phyloP scores from a whole-genome alignment of 371 early-diverging fungal species.

The Spiromyces aspiralis region DNA sequence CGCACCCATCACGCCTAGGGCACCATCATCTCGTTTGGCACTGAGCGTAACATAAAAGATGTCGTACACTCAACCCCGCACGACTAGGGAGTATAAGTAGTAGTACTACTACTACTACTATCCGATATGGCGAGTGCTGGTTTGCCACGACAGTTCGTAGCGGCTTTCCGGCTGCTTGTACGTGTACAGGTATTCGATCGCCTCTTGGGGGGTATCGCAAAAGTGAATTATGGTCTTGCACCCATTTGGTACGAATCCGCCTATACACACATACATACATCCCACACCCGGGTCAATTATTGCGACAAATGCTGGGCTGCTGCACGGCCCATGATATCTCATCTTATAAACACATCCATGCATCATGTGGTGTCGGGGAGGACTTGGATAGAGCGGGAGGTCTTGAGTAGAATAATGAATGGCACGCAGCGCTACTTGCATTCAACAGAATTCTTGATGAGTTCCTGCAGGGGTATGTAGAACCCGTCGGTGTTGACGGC shows the following conservation, averaged over 20 bases:
- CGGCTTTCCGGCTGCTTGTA: constrained; percentile 38
- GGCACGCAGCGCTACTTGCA: constrained; percentile 14
- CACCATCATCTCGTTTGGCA: too few species aligned
- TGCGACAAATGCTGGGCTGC: background rate
- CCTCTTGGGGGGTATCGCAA: constrained; percentile 40
- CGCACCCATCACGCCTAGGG: too few species aligned
- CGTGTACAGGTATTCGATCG: constrained; percentile 35
- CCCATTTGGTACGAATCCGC: constrained; percentile 14
- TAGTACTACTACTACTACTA: too few species aligned
- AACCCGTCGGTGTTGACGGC: constrained; percentile 56
- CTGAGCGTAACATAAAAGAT: too few species aligned
- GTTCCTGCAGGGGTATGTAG: constrained; percentile 44
- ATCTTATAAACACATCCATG: background rate
- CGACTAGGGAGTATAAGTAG: too few species aligned
- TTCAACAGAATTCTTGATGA: constrained; percentile 39
- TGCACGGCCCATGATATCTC: background rate
- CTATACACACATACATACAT: background rate
- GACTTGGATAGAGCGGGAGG: too few species aligned
- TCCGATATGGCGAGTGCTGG: background rate
- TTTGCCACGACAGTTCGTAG: constrained; percentile 35
- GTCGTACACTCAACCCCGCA: too few species aligned
- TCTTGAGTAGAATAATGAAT: too few species aligned
- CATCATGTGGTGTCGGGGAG: too few species aligned
- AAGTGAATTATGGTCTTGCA: constrained; percentile 35
- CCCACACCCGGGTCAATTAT: too few species aligned